These are phyloP conservation scores for Lomentospora prolificans DNA, from an alignment of 2,329 filamentous ascomycete genomes.

Conservation along the genomic window DNA sequence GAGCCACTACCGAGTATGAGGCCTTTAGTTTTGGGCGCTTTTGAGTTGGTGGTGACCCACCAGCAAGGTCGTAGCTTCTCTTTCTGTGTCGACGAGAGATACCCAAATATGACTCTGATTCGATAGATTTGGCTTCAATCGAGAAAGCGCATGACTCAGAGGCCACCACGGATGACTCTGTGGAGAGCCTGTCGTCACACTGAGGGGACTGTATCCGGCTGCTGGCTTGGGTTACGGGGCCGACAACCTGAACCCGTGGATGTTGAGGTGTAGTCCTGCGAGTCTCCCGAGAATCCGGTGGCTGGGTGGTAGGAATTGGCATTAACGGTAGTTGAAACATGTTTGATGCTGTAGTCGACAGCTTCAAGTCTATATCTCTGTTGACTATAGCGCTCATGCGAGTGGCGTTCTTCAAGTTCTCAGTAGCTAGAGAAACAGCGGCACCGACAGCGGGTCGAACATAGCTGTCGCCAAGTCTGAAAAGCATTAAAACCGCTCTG, in stretches of 20 bases:
- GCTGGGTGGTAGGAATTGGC: background rate
- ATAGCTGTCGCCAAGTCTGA: background rate
- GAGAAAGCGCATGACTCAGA: background rate
- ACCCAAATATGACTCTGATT: background rate
- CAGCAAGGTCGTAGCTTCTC: background rate
- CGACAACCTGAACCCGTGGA: too few species aligned
- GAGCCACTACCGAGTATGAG: background rate
- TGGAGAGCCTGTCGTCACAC: too few species aligned
- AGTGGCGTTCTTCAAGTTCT: background rate
- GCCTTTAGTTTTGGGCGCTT: background rate
- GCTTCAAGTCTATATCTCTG: background rate
- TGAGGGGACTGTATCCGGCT: too few species aligned
- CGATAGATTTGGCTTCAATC: background rate
- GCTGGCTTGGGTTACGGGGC: too few species aligned
- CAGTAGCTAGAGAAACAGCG: background rate
- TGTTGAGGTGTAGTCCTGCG: too few species aligned
- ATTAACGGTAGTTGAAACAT: background rate
- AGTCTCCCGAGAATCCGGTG: background rate
- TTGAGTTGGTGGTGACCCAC: background rate
- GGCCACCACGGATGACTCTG: too few species aligned
- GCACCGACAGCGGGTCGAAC: slow-evolving; percentile 2
- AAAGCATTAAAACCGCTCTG: background rate
- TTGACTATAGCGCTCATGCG: background rate
- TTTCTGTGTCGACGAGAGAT: background rate
- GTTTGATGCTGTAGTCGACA: background rate